Evolutionary conservation across 129 eudicot genomes (phyloP), one percentile per base, ranked within the genome.

Genomic region (Solidago caesia): DNA sequence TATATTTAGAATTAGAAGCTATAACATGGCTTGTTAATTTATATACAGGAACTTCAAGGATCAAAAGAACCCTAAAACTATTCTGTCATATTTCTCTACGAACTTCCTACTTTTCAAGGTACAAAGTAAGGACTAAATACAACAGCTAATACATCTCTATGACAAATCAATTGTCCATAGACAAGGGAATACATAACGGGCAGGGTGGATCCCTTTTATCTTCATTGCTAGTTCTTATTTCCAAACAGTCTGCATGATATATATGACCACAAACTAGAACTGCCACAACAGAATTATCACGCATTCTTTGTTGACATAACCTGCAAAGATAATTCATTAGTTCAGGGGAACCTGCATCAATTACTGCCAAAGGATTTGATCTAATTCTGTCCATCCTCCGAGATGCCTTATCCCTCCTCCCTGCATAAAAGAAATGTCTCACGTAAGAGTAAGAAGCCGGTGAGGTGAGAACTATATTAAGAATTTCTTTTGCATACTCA

Each of bases 191-290:
- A 72, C 97, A 91, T 41, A 82, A 29, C 0, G 97, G 97, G 77
- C 97, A 91, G 5, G 89, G 89, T 6, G 97, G 97, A 25, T 91
- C 97, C 33, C 80, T 63, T 80, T 66, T 75, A 64, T 89, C 92
- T 73, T 83, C 89, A 8, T 77, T 65, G 65, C 68, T 7, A 9
- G 96, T 91, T 55, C 72, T 53, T 69, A 57, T 59, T 67, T 88
- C 97, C 83, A 91, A 81, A 72, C 97, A 91, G 29, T 89, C 96
- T 8, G 89, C 97, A 66, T 91, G 97, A 76, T 78, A 91, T 43
- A 79, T 63, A 69, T 91, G 97, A 21, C 97, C 97, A 68, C 97
- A 91, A 53, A 85, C 92, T 77, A 91, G 64, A 67, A 91, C 91
- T 12, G 96, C 96, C 75, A 88, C 96, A 14, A 88, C 89, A 2